Evolutionary conservation across 1,139 yeast genomes (phyloP).

Genomic region (Candida labiduridarum): DNA sequence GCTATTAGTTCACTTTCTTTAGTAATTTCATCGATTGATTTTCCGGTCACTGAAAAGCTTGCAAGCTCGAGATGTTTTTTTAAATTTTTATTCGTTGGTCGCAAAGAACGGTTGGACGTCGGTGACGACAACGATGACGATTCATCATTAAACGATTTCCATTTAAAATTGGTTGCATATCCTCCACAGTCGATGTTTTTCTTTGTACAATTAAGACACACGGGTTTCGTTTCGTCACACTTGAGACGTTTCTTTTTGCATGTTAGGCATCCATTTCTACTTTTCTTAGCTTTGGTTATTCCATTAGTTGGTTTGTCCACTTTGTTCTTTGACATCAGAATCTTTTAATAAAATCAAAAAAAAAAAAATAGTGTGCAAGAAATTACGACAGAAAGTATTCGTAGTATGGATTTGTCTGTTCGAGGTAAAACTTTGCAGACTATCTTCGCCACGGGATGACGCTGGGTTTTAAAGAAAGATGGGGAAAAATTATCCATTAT

Average conservation of each 20-base stretch:
- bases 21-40: constrained; percentile 49
- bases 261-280: constrained; percentile 84
- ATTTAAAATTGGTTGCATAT: constrained; percentile 62
- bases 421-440: neutral
- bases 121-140: neutral
- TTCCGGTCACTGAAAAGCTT: constrained; percentile 55
- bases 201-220: constrained; percentile 75
- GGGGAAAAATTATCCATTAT: constrained; percentile 1
- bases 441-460: neutral
- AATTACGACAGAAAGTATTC: neutral
- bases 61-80: constrained; percentile 54
- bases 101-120: neutral
- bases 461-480: neutral
- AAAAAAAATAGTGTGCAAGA: neutral
- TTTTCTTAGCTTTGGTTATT: constrained; percentile 30
- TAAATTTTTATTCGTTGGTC: constrained; percentile 17
- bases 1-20: constrained; percentile 51
- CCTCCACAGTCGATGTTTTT: constrained; percentile 79
- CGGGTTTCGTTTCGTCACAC: constrained; percentile 86
- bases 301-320: neutral
- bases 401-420: neutral
- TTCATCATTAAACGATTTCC: constrained; percentile 53
- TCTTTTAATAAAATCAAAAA: neutral
- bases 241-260: constrained; percentile 88
- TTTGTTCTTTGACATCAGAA: neutral